Percentiles rank a stretch among this genome's conserved stretches.
phyloP scores from a whole-genome alignment of 805 yeast species.

The Saturnispora serradocipensis region DNA sequence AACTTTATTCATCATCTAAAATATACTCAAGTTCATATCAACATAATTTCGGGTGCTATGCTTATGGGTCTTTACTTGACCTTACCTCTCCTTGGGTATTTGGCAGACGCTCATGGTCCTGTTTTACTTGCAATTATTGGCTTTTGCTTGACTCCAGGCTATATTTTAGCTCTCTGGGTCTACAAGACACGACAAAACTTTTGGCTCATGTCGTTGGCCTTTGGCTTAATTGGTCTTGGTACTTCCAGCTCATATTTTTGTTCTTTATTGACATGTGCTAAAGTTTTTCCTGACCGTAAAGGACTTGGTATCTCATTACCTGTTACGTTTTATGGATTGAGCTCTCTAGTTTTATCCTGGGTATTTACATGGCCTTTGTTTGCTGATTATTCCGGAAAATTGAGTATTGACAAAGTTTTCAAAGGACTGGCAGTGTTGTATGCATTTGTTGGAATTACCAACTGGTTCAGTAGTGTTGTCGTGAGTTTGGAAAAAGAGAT shows the following conservation, averaged over 20 bases:
- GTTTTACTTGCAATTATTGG: constrained; percentile 58
- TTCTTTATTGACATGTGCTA: constrained; percentile 71
- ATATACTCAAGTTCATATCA: constrained; percentile 55
- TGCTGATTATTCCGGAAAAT: constrained; percentile 15
- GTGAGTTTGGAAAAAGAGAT: constrained; percentile 50
- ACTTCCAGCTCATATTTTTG: constrained; percentile 67
- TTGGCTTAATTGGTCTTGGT: constrained; percentile 56
- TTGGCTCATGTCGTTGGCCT: constrained; percentile 37
- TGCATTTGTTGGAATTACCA: constrained; percentile 45
- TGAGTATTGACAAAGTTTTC: constrained; percentile 48
- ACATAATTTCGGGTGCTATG: constrained; percentile 63
- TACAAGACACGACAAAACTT: constrained; percentile 24
- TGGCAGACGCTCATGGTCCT: constrained; percentile 83
- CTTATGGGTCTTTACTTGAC: constrained; percentile 79
- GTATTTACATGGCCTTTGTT: constrained; percentile 37
- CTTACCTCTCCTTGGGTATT: constrained; percentile 70
- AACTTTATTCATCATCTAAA: constrained; percentile 51
- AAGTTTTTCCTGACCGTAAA: constrained; percentile 66
- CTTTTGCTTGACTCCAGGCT: constrained; percentile 59
- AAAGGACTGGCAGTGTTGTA: constrained; percentile 44
- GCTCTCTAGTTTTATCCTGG: constrained; percentile 68
- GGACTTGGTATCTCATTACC: constrained; percentile 84
- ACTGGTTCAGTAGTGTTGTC: constrained; percentile 56
- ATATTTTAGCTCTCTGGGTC: constrained; percentile 39
- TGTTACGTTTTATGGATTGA: constrained; percentile 77